A percentile compares a stretch with the other conserved stretches of the same genome.
phyloP scores from a whole-genome alignment of 345 rosid species.

The Sisymbrium altissimum region DNA sequence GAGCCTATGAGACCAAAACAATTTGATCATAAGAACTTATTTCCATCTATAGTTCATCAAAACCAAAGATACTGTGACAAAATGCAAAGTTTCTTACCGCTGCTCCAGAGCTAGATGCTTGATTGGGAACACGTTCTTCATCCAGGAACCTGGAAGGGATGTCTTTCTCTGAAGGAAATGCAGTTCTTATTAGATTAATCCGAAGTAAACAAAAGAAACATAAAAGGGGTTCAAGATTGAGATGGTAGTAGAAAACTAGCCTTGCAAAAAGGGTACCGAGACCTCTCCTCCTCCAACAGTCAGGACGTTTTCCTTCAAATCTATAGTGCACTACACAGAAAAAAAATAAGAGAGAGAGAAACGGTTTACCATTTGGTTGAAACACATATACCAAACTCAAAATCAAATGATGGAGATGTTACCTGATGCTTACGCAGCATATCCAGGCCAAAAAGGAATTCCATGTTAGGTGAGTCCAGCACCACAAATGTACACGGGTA shows the following conservation, averaged over 20 bases:
- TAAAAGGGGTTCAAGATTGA: background rate
- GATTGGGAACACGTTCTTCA: conserved; percentile 65
- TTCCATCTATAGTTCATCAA: background rate
- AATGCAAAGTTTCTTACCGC: conserved; percentile 40
- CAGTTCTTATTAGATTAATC: background rate
- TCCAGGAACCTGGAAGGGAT: conserved; percentile 77
- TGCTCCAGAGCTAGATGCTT: conserved; percentile 84
- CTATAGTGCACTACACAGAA: conserved; percentile 74
- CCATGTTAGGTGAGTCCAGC: conserved; percentile 94
- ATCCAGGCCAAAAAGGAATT: conserved; percentile 95
- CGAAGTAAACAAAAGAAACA: background rate
- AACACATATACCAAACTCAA: background rate
- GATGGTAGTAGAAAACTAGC: conserved; percentile 38
- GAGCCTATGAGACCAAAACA: conserved; percentile 22
- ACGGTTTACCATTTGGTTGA: background rate
- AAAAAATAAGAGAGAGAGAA: background rate
- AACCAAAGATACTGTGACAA: background rate
- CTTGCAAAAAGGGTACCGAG: conserved; percentile 95
- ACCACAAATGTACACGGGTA: conserved; percentile 94
- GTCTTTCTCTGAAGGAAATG: conserved; percentile 71
- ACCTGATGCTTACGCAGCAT: conserved; percentile 99
- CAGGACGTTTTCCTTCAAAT: conserved; percentile 80
- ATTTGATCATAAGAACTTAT: background rate
- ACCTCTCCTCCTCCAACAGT: conserved; percentile 98
- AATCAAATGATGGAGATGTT: conserved; percentile 17